A percentile compares a stretch with the other conserved stretches of the same genome.
Conservation (phyloP, 164 flowering plant genomes). For the Aristolochia contorta region DNA sequence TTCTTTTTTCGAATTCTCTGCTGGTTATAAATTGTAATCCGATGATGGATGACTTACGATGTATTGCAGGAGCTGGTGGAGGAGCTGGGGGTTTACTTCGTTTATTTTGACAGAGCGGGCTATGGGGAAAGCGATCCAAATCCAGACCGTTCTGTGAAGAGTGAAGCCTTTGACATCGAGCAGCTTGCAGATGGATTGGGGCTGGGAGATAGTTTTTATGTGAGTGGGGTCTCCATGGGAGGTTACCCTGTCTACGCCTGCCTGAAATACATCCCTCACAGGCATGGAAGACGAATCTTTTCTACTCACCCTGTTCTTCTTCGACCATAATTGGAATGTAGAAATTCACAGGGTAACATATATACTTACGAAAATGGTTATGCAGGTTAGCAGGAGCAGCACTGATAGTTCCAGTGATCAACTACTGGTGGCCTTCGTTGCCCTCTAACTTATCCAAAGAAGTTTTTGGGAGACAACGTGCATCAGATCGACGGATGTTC, state of each 20-base stretch:
- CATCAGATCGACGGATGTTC: constrained; percentile 21
- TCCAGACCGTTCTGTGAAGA: constrained; percentile 41
- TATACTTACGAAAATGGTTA: no score
- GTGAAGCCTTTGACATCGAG: constrained; percentile 54
- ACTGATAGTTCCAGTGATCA: constrained; percentile 30
- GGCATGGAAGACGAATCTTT: constrained; percentile 26
- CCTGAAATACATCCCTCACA: constrained; percentile 69
- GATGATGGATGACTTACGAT: not conserved
- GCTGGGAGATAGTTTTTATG: constrained; percentile 52
- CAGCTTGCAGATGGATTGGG: constrained; percentile 67
- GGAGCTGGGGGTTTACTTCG: constrained; percentile 40
- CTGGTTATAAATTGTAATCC: not conserved
- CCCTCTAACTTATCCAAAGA: constrained; percentile 13
- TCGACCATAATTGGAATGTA: not conserved
- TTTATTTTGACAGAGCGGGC: constrained; percentile 69
- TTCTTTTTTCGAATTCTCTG: not conserved
- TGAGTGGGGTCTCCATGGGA: constrained; percentile 62
- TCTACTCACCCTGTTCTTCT: not conserved
- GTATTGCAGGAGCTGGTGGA: constrained; percentile 42
- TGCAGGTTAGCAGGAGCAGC: constrained; percentile 42
- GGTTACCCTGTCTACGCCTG: constrained; percentile 49
- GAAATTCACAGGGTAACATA: not conserved
- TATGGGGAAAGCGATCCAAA: constrained; percentile 80
- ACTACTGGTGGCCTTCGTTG: constrained; percentile 42
- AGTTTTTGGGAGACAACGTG: constrained; percentile 11